A percentile compares a stretch with the other conserved stretches of the same genome.
Evolutionary conservation across 495 filamentous ascomycete genomes (phyloP).

Genomic region (Neurospora sp.): DNA sequence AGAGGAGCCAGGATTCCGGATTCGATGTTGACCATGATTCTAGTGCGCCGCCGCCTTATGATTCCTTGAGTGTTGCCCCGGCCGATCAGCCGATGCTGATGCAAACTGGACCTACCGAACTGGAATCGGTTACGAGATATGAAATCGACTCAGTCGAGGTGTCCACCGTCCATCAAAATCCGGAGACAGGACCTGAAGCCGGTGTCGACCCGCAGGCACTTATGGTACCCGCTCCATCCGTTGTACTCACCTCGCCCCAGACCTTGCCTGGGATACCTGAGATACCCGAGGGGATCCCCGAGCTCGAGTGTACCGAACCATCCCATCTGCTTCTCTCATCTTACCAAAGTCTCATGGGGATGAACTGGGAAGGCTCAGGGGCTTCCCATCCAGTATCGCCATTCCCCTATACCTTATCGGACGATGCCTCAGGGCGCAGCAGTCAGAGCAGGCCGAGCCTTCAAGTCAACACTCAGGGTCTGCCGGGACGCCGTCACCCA

Average conservation of each 20-base stretch:
- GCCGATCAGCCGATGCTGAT: background rate
- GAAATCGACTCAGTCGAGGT: conserved; percentile 37
- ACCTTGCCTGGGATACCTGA: background rate
- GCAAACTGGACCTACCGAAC: conserved; percentile 14
- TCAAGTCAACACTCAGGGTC: conserved; percentile 21
- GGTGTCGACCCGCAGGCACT: conserved; percentile 24
- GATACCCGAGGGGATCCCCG: conserved; percentile 4
- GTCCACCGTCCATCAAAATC: background rate
- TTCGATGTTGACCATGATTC: conserved; percentile 14
- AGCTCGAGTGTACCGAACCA: conserved; percentile 23
- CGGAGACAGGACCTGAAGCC: conserved; percentile 6
- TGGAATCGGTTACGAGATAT: conserved; percentile 32
- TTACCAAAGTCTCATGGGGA: background rate
- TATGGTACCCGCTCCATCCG: conserved; percentile 3
- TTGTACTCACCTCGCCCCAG: background rate
- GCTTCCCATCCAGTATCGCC: background rate
- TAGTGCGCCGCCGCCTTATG: conserved; percentile 32
- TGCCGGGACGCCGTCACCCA: conserved; percentile 14
- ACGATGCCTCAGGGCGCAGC: conserved; percentile 2
- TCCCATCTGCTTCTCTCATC: background rate
- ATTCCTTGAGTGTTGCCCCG: conserved; percentile 21
- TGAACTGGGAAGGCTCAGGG: background rate
- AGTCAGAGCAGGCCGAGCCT: conserved; percentile 12
- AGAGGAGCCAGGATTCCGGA: conserved; percentile 9
- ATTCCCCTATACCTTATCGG: background rate